phyloP scores from a whole-genome alignment of 108 stramenopile species.

The Conticribra weissflogii region DNA sequence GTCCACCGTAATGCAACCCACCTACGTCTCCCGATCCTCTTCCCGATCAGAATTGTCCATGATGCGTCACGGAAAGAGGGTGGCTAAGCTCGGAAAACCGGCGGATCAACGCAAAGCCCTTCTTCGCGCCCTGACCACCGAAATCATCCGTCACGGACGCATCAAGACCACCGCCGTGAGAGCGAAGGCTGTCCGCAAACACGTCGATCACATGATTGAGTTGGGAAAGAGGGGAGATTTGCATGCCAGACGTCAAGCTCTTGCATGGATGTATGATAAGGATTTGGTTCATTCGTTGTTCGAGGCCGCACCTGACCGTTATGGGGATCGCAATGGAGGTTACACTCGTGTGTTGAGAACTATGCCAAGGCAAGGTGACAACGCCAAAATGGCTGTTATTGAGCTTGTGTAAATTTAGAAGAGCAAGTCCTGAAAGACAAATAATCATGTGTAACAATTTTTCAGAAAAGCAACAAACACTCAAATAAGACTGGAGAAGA shows the following conservation, averaged over 20 bases:
- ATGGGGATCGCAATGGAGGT: constrained; percentile 87
- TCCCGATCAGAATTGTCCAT: constrained; percentile 49
- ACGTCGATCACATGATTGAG: constrained; percentile 96
- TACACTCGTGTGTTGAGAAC: constrained; percentile 95
- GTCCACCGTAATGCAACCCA: constrained; percentile 22
- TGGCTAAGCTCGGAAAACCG: constrained; percentile 88
- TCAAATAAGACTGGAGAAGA: neutral
- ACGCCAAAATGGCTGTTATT: constrained; percentile 96
- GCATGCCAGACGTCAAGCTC: constrained; percentile 92
- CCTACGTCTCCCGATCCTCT: constrained; percentile 23
- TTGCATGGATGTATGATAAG: constrained; percentile 97
- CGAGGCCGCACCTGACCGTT: constrained; percentile 93
- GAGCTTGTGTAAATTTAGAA: constrained; percentile 86
- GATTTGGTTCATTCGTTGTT: constrained; percentile 94
- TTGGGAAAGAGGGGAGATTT: constrained; percentile 93
- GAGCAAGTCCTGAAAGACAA: constrained; percentile 1
- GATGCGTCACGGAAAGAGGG: constrained; percentile 81
- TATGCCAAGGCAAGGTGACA: constrained; percentile 94
- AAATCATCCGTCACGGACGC: constrained; percentile 96
- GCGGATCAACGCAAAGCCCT: constrained; percentile 98
- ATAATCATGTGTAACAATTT: constrained; percentile 1
- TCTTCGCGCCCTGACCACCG: constrained; percentile 94
- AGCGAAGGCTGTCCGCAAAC: constrained; percentile 92
- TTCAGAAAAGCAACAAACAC: neutral
- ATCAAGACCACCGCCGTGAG: constrained; percentile 95